A percentile compares a stretch with the other conserved stretches of the same genome.
phyloP scores from a whole-genome alignment of 1,284 basidiomycete species.

The Cutaneotrichosporon sp. region DNA sequence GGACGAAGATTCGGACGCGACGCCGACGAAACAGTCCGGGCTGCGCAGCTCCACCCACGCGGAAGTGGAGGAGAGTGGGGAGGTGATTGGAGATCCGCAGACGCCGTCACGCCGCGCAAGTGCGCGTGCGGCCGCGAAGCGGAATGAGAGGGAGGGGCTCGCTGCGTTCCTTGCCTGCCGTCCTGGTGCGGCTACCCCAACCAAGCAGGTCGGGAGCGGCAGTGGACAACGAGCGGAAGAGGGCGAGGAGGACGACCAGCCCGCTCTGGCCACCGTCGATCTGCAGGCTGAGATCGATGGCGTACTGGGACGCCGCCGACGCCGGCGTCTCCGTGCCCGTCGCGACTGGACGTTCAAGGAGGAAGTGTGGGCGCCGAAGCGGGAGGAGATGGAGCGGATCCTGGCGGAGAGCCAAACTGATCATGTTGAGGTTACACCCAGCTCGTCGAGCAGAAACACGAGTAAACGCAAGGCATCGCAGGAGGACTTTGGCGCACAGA shows the following conservation, averaged over 20 bases:
- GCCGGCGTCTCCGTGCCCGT: neutral
- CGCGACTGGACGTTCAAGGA: constrained; percentile 16
- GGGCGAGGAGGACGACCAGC: neutral
- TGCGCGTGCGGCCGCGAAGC: neutral
- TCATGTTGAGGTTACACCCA: no score
- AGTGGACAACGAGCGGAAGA: constrained; percentile 9
- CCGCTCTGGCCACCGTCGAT: neutral
- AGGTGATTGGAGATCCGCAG: neutral
- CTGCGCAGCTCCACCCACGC: no score
- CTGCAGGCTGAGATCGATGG: neutral
- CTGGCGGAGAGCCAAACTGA: neutral
- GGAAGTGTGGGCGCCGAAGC: constrained; percentile 1
- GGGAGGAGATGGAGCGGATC: neutral
- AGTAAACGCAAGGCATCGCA: no score
- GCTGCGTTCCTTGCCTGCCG: constrained; percentile 40
- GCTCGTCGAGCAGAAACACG: no score
- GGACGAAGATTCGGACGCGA: constrained; percentile 9
- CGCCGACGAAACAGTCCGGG: constrained; percentile 7
- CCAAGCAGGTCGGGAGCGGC: neutral
- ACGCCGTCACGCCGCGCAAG: neutral
- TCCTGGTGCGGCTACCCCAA: constrained; percentile 20
- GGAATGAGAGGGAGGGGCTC: constrained; percentile 18
- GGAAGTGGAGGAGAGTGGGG: neutral
- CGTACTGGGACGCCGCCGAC: neutral
- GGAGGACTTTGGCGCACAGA: neutral